Evolutionary conservation across 1,284 basidiomycete species (phyloP).

Genomic region (Vanrija sp.): DNA sequence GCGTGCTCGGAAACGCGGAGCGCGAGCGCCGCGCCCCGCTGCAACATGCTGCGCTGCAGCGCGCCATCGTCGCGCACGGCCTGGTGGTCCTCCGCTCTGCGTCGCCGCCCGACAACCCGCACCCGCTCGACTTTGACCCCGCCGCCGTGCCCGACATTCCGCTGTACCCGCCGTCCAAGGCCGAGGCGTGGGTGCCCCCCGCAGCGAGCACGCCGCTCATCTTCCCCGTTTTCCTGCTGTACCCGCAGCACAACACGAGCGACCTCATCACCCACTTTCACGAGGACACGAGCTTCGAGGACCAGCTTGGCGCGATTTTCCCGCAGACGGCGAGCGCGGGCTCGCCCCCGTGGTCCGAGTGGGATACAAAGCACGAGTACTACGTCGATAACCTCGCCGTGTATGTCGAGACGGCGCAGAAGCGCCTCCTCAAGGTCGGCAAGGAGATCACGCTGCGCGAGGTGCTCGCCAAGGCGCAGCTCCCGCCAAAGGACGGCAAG

Average conservation of each 20-base stretch:
- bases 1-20: conserved; percentile 31
- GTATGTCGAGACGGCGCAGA: conserved; percentile 75
- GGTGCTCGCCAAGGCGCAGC: conserved; percentile 60
- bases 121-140: conserved; percentile 54
- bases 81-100: conserved; percentile 39
- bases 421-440: conserved; percentile 80
- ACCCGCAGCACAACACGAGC: conserved; percentile 81
- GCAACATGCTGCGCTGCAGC: conserved; percentile 27
- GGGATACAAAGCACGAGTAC: conserved; percentile 78
- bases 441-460: conserved; percentile 79
- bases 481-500: conserved; percentile 54
- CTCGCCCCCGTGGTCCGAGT: conserved; percentile 57
- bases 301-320: conserved; percentile 78
- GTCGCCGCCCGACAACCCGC: conserved; percentile 57
- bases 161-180: conserved; percentile 34
- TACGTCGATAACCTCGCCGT: conserved; percentile 63
- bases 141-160: conserved; percentile 32
- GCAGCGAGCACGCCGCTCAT: conserved; percentile 63
- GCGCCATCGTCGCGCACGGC: conserved; percentile 36
- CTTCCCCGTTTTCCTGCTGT: conserved; percentile 85
- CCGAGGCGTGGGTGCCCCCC: conserved; percentile 57
- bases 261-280: conserved; percentile 84
- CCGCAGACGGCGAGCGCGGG: conserved; percentile 47
- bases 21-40: conserved; percentile 32
- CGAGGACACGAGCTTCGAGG: conserved; percentile 76